Conservation (phyloP, 495 filamentous ascomycete genomes). For the Hyaloscypha bicolor region DNA sequence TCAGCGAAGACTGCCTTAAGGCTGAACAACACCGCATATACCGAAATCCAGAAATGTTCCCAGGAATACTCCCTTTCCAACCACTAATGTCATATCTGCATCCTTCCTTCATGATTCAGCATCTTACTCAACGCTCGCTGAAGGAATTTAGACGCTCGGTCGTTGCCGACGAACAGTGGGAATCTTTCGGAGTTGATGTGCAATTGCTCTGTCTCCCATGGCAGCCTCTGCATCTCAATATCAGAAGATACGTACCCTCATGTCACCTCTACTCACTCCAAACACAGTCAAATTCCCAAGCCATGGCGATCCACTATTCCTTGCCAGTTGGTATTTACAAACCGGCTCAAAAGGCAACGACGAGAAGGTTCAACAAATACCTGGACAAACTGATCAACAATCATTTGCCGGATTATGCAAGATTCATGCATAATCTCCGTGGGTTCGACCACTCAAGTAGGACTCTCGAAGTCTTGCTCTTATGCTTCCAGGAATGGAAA, state of each 20-base stretch:
- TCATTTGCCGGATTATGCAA: not conserved
- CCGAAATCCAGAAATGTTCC: no score
- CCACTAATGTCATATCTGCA: no score
- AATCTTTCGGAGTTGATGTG: no score
- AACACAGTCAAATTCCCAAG: not conserved
- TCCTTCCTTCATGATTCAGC: no score
- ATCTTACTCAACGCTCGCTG: no score
- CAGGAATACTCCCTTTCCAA: no score
- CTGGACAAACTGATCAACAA: not conserved
- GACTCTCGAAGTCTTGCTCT: not conserved
- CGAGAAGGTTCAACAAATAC: not conserved
- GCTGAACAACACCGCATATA: no score
- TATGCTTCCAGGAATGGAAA: constrained; percentile 2
- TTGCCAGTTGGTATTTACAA: not conserved
- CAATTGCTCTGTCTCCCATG: no score
- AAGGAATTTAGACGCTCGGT: no score
- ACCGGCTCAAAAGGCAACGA: not conserved
- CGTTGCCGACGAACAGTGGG: no score
- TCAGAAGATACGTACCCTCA: not conserved
- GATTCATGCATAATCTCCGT: not conserved
- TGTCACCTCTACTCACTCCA: not conserved
- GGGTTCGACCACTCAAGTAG: not conserved
- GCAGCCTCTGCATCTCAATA: not conserved
- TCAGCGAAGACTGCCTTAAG: no score
- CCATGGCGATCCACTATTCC: not conserved